Base-by-base conservation (phyloP, 345 rosid genomes). In the Dovyalis caffra region DNA sequence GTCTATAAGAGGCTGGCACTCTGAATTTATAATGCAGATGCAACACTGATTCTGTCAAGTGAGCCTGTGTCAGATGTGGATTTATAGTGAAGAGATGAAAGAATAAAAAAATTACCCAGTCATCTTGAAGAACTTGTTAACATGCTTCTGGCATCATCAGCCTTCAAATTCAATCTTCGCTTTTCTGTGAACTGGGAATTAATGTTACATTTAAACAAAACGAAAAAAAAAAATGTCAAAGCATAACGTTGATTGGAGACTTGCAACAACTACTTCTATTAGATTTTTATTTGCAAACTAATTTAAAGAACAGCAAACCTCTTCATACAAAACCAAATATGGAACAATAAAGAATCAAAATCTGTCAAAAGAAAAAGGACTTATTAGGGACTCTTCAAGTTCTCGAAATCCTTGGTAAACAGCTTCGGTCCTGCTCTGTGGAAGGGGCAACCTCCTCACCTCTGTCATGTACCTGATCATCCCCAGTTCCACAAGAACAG, bases 381-480 rank as follows among this genome's bases (percentile, higher is more conserved):
- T 86, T 71, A 88, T 81, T 65, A 95, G 87, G 77, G 97, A 92
- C 80, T 91, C 95, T 80, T 95, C 99, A 31, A 95, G 95, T 79
- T 91, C 94, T 77, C 89, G 86, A 58, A 91, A 95, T 58, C 97
- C 96, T 79, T 84, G 75, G 81, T 91, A 93, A 45, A 95, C 97
- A 8, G 76, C 80, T 81, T 90, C 98, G 0, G 94, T 93, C 84
- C 73, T 87, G 80, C 80, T 86, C 71, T 85, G 91, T 29, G 98
- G 97, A 34, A 95, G 90, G 28, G 99, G 77, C 76, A 95, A 75
- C 83, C 98, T 83, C 80, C 90, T 84, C 28, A 95, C 90, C 86
- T 93, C 99, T 2, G 99, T 90, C 97, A 89, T 92, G 77, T 86
- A 95, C 92, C 99, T 94, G 90, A 8, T 71, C 40, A 25, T 31